These are phyloP conservation scores for Aspergillus olivimuriae DNA, from an alignment of 495 filamentous ascomycete species.

Conservation along the genomic window DNA sequence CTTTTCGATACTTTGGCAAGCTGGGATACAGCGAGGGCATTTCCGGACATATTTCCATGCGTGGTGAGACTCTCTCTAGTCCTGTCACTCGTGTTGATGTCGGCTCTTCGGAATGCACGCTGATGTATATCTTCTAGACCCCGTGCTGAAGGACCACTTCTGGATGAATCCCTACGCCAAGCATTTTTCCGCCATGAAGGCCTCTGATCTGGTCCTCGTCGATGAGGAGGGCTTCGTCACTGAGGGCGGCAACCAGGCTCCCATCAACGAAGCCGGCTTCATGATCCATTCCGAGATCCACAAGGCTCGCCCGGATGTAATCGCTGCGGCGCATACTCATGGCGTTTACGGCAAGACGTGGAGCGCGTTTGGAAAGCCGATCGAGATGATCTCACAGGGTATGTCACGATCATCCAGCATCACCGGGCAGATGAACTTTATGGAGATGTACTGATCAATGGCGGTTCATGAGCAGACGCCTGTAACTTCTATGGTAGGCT, in stretches of 20 bases:
- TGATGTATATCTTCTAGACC: slow-evolving; percentile 8
- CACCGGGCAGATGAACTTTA: not conserved
- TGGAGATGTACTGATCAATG: not conserved
- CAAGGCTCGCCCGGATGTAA: slow-evolving; percentile 43
- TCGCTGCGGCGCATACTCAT: slow-evolving; percentile 47
- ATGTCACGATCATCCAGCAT: too few species aligned
- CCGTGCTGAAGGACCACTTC: slow-evolving; percentile 50
- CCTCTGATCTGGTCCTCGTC: slow-evolving; percentile 43
- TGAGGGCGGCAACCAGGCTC: slow-evolving; percentile 45
- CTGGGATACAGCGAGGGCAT: slow-evolving; percentile 66
- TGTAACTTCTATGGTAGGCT: slow-evolving; percentile 51
- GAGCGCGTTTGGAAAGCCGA: slow-evolving; percentile 39
- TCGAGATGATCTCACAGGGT: slow-evolving; percentile 48
- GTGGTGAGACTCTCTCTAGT: slow-evolving; percentile 27
- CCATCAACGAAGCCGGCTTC: slow-evolving; percentile 62
- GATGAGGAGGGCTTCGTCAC: slow-evolving; percentile 43
- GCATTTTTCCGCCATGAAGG: slow-evolving; percentile 51
- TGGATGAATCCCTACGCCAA: slow-evolving; percentile 61
- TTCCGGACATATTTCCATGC: slow-evolving; percentile 55
- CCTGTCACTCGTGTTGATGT: not conserved
- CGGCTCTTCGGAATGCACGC: not conserved
- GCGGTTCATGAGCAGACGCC: slow-evolving; percentile 35
- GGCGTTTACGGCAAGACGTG: slow-evolving; percentile 41
- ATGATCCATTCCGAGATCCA: slow-evolving; percentile 56
- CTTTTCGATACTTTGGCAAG: slow-evolving; percentile 66